Evolutionary conservation across 495 filamentous ascomycete genomes (phyloP).

Genomic region (Aspergillus wentii): DNA sequence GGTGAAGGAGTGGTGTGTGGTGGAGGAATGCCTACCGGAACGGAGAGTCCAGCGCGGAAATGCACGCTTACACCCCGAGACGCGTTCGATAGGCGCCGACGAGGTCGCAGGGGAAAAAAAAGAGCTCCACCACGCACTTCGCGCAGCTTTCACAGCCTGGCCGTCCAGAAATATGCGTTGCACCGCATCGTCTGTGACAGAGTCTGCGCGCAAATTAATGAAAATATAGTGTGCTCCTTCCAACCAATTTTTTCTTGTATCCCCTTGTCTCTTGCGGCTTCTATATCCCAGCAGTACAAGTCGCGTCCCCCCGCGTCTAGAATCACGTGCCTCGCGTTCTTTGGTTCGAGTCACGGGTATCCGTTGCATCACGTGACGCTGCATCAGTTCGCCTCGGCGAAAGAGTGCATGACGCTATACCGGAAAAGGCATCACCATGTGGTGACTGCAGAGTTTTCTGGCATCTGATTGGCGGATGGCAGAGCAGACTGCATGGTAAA

Average conservation of each 20-base stretch:
- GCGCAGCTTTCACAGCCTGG: slow-evolving; percentile 12
- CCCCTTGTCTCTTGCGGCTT: too few relatives aligned
- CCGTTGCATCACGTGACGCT: slow-evolving; percentile 15
- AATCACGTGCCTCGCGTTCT: slow-evolving; percentile 15
- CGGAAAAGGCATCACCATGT: slow-evolving; percentile 11
- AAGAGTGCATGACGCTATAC: slow-evolving; percentile 1
- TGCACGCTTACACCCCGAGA: slow-evolving; percentile 45
- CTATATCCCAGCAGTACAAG: too few relatives aligned
- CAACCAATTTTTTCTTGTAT: too few relatives aligned
- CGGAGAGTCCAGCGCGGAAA: slow-evolving; percentile 39
- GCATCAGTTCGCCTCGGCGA: background rate
- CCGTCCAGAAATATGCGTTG: slow-evolving; percentile 13
- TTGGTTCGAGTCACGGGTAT: slow-evolving; percentile 18
- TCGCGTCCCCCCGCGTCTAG: slow-evolving; percentile 16
- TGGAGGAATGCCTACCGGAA: slow-evolving; percentile 36
- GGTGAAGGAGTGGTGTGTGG: slow-evolving; percentile 29
- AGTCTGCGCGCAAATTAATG: too few relatives aligned
- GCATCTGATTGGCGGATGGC: slow-evolving; percentile 15
- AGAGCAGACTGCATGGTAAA: too few relatives aligned
- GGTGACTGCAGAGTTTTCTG: slow-evolving; percentile 8
- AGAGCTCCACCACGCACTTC: slow-evolving; percentile 26
- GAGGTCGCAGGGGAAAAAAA: too few relatives aligned
- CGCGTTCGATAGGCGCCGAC: slow-evolving; percentile 45
- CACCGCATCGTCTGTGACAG: slow-evolving; percentile 7
- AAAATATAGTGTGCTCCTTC: too few relatives aligned